Percentiles rank a stretch among this genome's conserved stretches.
phyloP scores from a whole-genome alignment of 2,329 filamentous ascomycete species.

The Aspergillus glaucus region DNA sequence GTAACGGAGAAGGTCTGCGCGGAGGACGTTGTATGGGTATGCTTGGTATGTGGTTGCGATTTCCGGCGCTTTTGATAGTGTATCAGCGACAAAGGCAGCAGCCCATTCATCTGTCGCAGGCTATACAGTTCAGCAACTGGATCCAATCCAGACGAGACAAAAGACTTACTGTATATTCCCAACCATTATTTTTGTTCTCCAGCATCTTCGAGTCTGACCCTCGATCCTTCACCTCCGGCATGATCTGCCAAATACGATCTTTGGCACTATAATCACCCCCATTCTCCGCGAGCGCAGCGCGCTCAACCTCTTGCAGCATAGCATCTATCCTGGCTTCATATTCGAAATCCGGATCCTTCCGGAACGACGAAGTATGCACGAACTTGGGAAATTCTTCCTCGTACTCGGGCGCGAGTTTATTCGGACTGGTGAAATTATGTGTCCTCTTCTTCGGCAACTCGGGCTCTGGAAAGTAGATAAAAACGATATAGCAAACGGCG shows the following conservation, averaged over 20 bases:
- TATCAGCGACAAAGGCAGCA: constrained; percentile 18
- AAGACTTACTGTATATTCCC: constrained; percentile 21
- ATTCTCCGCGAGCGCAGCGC: constrained; percentile 4
- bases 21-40: constrained; percentile 41
- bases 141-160: no score
- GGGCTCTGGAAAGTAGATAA: not conserved
- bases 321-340: constrained; percentile 19
- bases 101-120: constrained; percentile 22
- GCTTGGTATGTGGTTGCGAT: constrained; percentile 21
- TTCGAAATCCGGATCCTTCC: constrained; percentile 19
- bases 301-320: constrained; percentile 19
- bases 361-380: constrained; percentile 23
- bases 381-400: constrained; percentile 18
- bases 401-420: constrained; percentile 9
- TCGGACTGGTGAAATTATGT: constrained; percentile 1
- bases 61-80: constrained; percentile 20
- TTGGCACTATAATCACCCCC: constrained; percentile 6
- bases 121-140: constrained; percentile 7
- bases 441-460: not conserved
- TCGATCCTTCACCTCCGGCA: constrained; percentile 15
- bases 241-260: constrained; percentile 28
- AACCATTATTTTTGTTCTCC: constrained; percentile 20
- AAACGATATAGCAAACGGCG: not conserved
- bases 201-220: constrained; percentile 21
- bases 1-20: constrained; percentile 45